A percentile compares a stretch with the other conserved stretches of the same genome.
Evolutionary conservation across 495 filamentous ascomycete species (phyloP).

Genomic region (Lasiosphaeriaceae sp.): DNA sequence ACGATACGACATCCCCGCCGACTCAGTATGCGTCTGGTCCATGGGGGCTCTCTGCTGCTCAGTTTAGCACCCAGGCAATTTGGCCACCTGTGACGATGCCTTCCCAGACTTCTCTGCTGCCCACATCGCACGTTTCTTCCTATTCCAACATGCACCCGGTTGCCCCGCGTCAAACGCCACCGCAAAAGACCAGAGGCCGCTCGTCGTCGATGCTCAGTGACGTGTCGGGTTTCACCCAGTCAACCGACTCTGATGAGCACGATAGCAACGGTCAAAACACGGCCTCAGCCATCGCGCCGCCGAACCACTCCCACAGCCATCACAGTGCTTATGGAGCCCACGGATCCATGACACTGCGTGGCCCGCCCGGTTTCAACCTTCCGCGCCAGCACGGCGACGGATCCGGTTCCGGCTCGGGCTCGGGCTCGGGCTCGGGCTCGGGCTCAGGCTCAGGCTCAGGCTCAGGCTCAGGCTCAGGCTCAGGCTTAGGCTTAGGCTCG

Average conservation of each 20-base stretch:
- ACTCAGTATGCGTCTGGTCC: conserved; percentile 20
- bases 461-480: conserved; percentile 15
- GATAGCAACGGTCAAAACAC: conserved; percentile 3
- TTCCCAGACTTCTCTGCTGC: conserved; percentile 15
- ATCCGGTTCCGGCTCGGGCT: conserved; percentile 10
- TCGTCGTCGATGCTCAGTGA: conserved; percentile 66
- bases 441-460: too few relatives aligned
- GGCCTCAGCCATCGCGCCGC: conserved; percentile 3
- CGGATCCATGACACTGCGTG: conserved; percentile 17
- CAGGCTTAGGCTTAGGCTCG: conserved; percentile 13
- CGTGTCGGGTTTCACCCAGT: conserved; percentile 63
- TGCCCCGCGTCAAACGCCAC: conserved; percentile 18
- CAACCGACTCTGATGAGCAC: conserved; percentile 38
- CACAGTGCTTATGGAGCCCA: conserved; percentile 4
- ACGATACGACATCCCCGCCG: conserved; percentile 17
- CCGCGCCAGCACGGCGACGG: conserved; percentile 18
- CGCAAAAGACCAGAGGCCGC: conserved; percentile 46
- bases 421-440: conserved; percentile 23
- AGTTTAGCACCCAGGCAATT: conserved; percentile 15
- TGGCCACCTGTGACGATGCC: conserved; percentile 29
- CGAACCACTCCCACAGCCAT: conserved; percentile 3
- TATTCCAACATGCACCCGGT: conserved; percentile 22
- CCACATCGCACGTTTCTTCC: conserved; percentile 13
- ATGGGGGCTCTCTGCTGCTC: conserved; percentile 16
- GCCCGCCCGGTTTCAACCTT: conserved; percentile 29